Base-by-base conservation (phyloP, 2,329 filamentous ascomycete genomes). In the Pestalotiopsis fici region DNA sequence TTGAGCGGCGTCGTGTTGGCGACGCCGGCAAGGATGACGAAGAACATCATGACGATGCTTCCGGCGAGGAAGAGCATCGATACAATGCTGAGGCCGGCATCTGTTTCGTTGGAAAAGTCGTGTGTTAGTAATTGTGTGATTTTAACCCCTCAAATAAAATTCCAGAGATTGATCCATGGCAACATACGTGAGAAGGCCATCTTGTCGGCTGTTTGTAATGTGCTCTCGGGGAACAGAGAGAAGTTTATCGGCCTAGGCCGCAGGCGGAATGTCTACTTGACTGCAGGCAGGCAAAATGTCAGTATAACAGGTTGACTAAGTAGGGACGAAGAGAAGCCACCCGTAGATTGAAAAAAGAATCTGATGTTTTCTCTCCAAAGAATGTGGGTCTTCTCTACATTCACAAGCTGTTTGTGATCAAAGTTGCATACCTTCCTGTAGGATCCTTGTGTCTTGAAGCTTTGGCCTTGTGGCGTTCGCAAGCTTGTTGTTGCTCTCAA, bases 21-120 rank as follows among this genome's bases (percentile, higher is more conserved):
- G 59, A 88, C 78, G 67, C 83, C 88, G 21, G 85, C 81, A 50
- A 91, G 83, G 74, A 91, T 85, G 71, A 89, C 78, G 81, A 90
- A 88, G 78, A 85, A 86, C 64, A 89, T 82, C 73, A 89, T 77
- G 37, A 88, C 79, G 56, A 87, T 80, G 39, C 86, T 85, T 61
- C 78, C 80, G 68, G 79, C 83, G 71, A 88, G 79, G 72, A 89
- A 80, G 71, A 86, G 50, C 66, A 87, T 76, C 76, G 80, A 84
- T 56, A 75, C 74, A 47, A 83, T 71, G 74, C 82, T 81, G 55
- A 85, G 71, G 62, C 76, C 71, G 28, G 79, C 78, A 73, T 83
- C 83, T 85, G 69, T 56, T 6, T 6, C 11, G 31, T 47, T 13
- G 43, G 39, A 31, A 18, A 62, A n/a, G n/a, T n/a, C n/a, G n/a